Percentiles rank a stretch among this genome's conserved stretches.
Evolutionary conservation across 306 rosid species (phyloP).

Genomic region (Gastrolobium villosum): DNA sequence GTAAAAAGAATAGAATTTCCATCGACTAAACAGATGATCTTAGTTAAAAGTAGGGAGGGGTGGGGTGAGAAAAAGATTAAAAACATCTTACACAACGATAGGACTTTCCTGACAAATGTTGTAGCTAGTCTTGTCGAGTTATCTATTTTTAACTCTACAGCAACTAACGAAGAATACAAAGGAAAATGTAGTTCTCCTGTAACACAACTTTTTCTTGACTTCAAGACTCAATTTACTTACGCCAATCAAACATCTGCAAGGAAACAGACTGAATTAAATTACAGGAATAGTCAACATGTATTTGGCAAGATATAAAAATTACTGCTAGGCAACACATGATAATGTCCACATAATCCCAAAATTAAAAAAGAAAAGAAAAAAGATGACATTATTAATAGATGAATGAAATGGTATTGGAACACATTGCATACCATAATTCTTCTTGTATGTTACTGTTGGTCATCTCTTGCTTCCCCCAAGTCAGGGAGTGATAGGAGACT

Average conservation of each 20-base stretch:
- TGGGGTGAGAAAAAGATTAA: slow-evolving; percentile 31
- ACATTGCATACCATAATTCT: too few species aligned
- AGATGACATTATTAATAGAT: too few species aligned
- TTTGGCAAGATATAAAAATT: slow-evolving; percentile 20
- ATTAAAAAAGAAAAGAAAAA: too few species aligned
- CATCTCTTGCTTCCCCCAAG: too few species aligned
- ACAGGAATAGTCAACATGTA: slow-evolving; percentile 11
- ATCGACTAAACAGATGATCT: slow-evolving; percentile 31
- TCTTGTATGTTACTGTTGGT: too few species aligned
- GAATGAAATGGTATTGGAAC: too few species aligned
- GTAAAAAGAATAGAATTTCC: slow-evolving; percentile 34
- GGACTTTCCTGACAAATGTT: slow-evolving; percentile 48
- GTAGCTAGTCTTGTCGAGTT: slow-evolving; percentile 44
- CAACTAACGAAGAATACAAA: slow-evolving; percentile 25
- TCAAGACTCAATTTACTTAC: slow-evolving; percentile 17
- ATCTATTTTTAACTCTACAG: slow-evolving; percentile 33
- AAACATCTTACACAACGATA: slow-evolving; percentile 48
- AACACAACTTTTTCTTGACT: slow-evolving; percentile 37
- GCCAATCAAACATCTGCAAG: slow-evolving; percentile 74
- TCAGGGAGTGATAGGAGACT: too few species aligned
- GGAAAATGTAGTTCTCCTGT: slow-evolving; percentile 35
- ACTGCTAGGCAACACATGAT: too few species aligned
- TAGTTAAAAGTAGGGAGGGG: background rate
- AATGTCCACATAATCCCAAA: too few species aligned
- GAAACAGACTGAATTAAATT: slow-evolving; percentile 30